Conservation (phyloP, 257 asterid species). For the Orobanche coerulescens region DNA sequence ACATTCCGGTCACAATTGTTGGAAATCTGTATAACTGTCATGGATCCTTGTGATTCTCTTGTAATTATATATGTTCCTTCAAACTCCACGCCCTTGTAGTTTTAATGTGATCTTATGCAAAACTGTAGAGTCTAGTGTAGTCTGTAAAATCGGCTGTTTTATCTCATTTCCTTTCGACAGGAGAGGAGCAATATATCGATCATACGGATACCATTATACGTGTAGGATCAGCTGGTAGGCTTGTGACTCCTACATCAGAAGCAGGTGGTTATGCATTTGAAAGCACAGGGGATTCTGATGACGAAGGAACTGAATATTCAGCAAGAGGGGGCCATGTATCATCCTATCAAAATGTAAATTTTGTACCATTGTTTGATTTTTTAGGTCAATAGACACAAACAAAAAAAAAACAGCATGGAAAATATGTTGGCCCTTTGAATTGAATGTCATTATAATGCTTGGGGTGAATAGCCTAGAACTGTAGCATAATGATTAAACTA, state of each 20-base stretch:
- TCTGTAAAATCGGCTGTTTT: neutral
- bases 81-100: neutral
- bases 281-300: constrained; percentile 61
- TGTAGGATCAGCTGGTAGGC: constrained; percentile 62
- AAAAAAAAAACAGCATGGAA: constrained; percentile 10
- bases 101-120: neutral
- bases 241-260: constrained; percentile 55
- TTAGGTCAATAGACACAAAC: too few relatives aligned
- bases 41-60: neutral
- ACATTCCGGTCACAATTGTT: neutral
- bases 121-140: neutral
- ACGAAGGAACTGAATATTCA: constrained; percentile 47
- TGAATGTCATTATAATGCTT: constrained; percentile 12
- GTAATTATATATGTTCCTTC: constrained; percentile 1
- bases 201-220: constrained; percentile 37
- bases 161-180: constrained; percentile 27
- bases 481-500: constrained; percentile 1
- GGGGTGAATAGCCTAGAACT: neutral
- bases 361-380: constrained; percentile 4
- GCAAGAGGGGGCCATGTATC: constrained; percentile 29
- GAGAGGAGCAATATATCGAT: constrained; percentile 32
- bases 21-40: neutral
- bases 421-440: constrained; percentile 4
- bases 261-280: constrained; percentile 50
- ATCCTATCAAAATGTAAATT: constrained; percentile 46